Evolutionary conservation across 768 basidiomycete species (phyloP), one percentile per base, ranked within the genome.

Genomic region (Phaeotremella skinneri): DNA sequence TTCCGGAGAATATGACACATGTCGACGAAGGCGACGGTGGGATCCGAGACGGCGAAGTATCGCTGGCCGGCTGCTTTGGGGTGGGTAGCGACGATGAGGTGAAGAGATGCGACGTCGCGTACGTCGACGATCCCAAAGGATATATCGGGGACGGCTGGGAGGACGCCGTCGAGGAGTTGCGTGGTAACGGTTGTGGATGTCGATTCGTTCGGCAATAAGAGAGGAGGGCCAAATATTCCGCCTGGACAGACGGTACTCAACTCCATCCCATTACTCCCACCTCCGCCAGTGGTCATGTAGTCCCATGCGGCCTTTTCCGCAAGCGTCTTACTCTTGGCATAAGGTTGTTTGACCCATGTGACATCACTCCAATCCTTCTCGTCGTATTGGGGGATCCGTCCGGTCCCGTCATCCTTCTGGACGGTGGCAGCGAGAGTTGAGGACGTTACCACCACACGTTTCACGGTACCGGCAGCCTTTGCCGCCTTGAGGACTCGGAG

Each of bases 301-400:
- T 56, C 55, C 55, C 55, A 56, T 6, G 55, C 55, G 4, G 55
- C 55, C 16, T 37, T 47, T 29, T 56, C 55, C 16, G 55, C 55
- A 3, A 47, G 14, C 2, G 32, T 49, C 34, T 56, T 56, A 9
- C 26, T 30, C 16, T 30, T 26, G 1, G 29, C 43, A 48, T 56
- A 56, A 23, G 43, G 43, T 13, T 11, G 11, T n/a, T n/a, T n/a
- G 6, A 45, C 43, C 11, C n/a, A 9, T 7, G 13, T 45, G 43
- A 23, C 13, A 20, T 45, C 43, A 14, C 13, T 45, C 43, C 43
- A 45, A 45, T 45, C 43, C 9, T 45, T 20, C 20, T 45, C 43
- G 6, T 11, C 23, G 43, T 9, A 45, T 13, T 7, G 13, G 6
- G 9, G 13, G 6, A 13, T 7, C 7, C 13, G 21, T 13, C 43